Percentiles rank a stretch among this genome's conserved stretches.
phyloP scores from a whole-genome alignment of 2,329 filamentous ascomycete genomes.

The Alternaria longipes region DNA sequence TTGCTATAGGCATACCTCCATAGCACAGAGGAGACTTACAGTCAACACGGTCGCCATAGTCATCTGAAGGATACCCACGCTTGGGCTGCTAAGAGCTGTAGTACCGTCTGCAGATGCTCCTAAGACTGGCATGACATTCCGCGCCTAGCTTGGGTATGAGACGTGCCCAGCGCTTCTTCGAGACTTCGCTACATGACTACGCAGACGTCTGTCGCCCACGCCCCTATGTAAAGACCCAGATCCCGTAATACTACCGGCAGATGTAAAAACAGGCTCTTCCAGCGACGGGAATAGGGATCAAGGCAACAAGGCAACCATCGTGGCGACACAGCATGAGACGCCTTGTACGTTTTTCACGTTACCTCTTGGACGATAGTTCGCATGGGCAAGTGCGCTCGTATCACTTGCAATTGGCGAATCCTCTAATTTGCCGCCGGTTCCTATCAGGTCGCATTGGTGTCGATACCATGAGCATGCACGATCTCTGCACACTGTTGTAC shows the following conservation, averaged over 20 bases:
- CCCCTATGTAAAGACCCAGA: background rate
- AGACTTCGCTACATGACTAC: background rate
- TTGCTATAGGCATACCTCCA: background rate
- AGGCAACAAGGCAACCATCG: background rate
- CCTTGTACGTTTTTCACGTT: background rate
- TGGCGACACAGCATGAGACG: background rate
- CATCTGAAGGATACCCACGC: background rate
- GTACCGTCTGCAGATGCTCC: background rate
- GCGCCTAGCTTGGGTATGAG: background rate
- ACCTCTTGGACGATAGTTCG: background rate
- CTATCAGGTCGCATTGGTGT: background rate
- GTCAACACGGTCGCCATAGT: background rate
- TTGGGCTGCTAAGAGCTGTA: background rate
- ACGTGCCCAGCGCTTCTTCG: background rate
- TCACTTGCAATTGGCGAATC: background rate
- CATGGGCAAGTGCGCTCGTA: background rate
- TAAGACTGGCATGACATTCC: slow-evolving; percentile 1
- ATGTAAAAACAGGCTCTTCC: background rate
- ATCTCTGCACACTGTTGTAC: background rate
- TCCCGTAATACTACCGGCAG: background rate
- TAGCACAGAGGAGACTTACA: background rate
- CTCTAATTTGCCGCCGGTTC: background rate
- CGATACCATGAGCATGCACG: background rate
- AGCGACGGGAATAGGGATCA: background rate
- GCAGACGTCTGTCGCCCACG: slow-evolving; percentile 2